A percentile compares a stretch with the other conserved stretches of the same genome.
phyloP scores from a whole-genome alignment of 495 filamentous ascomycete species.

The Aspergillus bertholletiae region DNA sequence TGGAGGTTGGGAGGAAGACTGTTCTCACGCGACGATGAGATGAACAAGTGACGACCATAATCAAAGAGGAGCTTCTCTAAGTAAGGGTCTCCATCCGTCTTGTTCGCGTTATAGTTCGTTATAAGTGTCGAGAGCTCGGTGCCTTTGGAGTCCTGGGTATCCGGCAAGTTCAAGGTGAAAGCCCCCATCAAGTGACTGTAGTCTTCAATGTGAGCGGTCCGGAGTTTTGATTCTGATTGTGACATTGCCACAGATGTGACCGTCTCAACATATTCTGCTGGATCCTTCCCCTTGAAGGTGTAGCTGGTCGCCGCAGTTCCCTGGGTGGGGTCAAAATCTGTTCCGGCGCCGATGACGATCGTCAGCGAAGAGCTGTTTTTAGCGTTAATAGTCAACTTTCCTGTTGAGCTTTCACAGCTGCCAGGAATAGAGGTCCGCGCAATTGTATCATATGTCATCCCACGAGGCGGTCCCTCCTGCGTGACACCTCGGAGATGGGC shows the following conservation, averaged over 20 bases:
- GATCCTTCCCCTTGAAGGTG: conserved; percentile 46
- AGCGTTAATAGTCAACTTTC: neutral
- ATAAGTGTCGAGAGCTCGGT: conserved; percentile 38
- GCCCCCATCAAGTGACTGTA: conserved; percentile 27
- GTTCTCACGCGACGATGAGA: conserved; percentile 32
- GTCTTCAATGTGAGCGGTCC: conserved; percentile 36
- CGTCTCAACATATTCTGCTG: conserved; percentile 27
- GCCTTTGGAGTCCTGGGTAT: conserved; percentile 26
- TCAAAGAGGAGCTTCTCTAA: conserved; percentile 44
- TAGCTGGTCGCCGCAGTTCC: conserved; percentile 37
- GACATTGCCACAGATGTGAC: conserved; percentile 24
- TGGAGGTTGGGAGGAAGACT: conserved; percentile 46
- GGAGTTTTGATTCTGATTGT: conserved; percentile 24
- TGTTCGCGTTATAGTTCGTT: conserved; percentile 21
- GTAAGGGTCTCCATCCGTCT: conserved; percentile 34
- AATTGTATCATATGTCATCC: conserved; percentile 21
- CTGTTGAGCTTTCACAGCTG: neutral
- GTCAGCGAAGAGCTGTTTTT: neutral
- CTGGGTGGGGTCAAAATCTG: conserved; percentile 42
- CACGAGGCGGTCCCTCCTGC: conserved; percentile 32
- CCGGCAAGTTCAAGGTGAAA: conserved; percentile 41
- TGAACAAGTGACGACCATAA: conserved; percentile 44
- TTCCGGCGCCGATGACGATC: conserved; percentile 39
- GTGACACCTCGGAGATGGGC: conserved; percentile 22
- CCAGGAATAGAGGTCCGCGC: neutral